phyloP scores from a whole-genome alignment of 1,284 basidiomycete genomes.

The Anthracocystis walkeri region DNA sequence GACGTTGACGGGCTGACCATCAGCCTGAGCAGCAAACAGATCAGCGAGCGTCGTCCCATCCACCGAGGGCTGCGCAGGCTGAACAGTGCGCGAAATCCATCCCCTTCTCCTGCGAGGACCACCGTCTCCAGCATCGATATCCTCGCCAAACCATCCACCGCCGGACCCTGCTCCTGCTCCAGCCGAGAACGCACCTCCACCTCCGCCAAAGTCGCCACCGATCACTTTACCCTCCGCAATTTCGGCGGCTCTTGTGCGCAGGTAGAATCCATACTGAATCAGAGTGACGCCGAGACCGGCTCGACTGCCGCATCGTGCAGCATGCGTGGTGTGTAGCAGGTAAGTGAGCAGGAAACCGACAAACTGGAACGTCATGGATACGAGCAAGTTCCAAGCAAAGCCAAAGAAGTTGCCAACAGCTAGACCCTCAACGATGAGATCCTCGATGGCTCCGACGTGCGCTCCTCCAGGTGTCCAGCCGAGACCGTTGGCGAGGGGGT shows the following conservation, averaged over 20 bases:
- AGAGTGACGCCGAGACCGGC: slow-evolving; percentile 94
- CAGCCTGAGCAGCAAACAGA: slow-evolving; percentile 67
- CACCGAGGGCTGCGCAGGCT: slow-evolving; percentile 9
- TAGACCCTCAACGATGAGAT: slow-evolving; percentile 74
- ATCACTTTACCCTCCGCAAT: slow-evolving; percentile 65
- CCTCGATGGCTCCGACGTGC: slow-evolving; percentile 70
- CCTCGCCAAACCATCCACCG: slow-evolving; percentile 53
- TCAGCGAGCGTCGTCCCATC: slow-evolving; percentile 51
- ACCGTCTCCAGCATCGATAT: slow-evolving; percentile 11
- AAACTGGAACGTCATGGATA: slow-evolving; percentile 96
- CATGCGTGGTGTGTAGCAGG: slow-evolving; percentile 78
- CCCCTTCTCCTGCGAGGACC: slow-evolving; percentile 16
- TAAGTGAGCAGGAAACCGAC: slow-evolving; percentile 72
- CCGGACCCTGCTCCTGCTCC: slow-evolving; percentile 60
- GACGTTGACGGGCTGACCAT: slow-evolving; percentile 66
- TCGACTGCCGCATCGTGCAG: slow-evolving; percentile 91
- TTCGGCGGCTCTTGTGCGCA: slow-evolving; percentile 73
- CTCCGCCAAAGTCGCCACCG: slow-evolving; percentile 17
- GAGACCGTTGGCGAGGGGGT: slow-evolving; percentile 72
- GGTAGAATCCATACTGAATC: slow-evolving; percentile 85
- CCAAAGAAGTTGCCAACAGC: slow-evolving; percentile 76
- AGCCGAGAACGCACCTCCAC: slow-evolving; percentile 20
- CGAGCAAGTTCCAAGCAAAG: slow-evolving; percentile 83
- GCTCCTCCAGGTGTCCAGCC: slow-evolving; percentile 67
- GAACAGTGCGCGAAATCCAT: slow-evolving; percentile 26